Percentiles rank a stretch among this genome's conserved stretches.
Conservation (phyloP, 1,139 yeast species). For the Zygosaccharomyces sapae region DNA sequence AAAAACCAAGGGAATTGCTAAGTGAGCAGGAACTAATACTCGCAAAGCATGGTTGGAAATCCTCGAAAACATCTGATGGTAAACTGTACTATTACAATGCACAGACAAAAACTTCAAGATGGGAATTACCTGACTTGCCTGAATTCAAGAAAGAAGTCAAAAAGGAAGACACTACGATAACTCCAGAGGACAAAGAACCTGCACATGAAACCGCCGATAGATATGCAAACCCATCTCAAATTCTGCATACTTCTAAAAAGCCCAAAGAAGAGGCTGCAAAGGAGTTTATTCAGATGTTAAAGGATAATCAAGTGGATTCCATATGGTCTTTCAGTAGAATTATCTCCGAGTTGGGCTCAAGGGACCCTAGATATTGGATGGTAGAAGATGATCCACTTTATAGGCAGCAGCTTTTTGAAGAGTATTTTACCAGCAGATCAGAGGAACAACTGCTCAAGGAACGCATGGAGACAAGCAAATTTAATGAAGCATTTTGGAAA, state of each 20-base stretch:
- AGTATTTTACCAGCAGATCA: constrained; percentile 52
- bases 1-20: constrained; percentile 56
- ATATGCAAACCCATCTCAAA: constrained; percentile 19
- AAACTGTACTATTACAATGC: constrained; percentile 67
- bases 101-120: constrained; percentile 63
- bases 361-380: constrained; percentile 66
- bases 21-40: constrained; percentile 41
- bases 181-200: constrained; percentile 5
- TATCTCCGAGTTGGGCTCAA: constrained; percentile 52
- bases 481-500: constrained; percentile 50
- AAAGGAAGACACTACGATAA: constrained; percentile 8
- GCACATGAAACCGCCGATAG: constrained; percentile 6
- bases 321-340: constrained; percentile 74
- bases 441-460: constrained; percentile 54
- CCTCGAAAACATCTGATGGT: constrained; percentile 65
- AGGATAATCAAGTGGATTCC: constrained; percentile 55
- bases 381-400: constrained; percentile 54
- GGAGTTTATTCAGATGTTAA: constrained; percentile 51
- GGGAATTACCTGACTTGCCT: constrained; percentile 66
- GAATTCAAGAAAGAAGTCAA: constrained; percentile 10
- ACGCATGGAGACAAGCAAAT: constrained; percentile 50
- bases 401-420: constrained; percentile 63
- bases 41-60: constrained; percentile 53
- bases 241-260: constrained; percentile 18
- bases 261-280: constrained; percentile 41